These are phyloP conservation scores for Orbilia quercus DNA, from an alignment of 2,329 filamentous ascomycete species.

Conservation along the genomic window DNA sequence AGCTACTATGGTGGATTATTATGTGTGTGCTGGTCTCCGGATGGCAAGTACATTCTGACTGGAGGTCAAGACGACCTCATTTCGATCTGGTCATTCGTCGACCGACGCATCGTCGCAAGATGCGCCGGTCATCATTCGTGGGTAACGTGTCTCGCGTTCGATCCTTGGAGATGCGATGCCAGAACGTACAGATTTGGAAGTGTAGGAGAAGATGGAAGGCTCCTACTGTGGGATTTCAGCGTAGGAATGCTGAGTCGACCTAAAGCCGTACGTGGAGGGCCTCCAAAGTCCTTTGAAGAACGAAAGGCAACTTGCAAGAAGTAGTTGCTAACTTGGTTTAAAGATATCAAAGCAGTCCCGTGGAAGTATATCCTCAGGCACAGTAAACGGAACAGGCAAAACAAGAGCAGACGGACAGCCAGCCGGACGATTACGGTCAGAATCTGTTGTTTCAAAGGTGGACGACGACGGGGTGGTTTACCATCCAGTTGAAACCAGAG, in stretches of 20 bases:
- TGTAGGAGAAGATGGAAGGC: conserved; percentile 89
- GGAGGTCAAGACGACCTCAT: conserved; percentile 96
- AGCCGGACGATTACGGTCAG: conserved; percentile 64
- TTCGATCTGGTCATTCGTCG: conserved; percentile 91
- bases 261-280: conserved; percentile 78
- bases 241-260: conserved; percentile 95
- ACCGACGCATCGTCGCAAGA: conserved; percentile 84
- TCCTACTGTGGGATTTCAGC: conserved; percentile 96
- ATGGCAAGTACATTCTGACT: conserved; percentile 93
- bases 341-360: conserved; percentile 61
- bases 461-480: conserved; percentile 65
- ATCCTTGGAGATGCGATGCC: conserved; percentile 96
- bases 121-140: conserved; percentile 96
- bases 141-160: conserved; percentile 93
- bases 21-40: conserved; percentile 96
- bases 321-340: neutral
- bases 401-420: conserved; percentile 72
- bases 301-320: conserved; percentile 36
- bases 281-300: conserved; percentile 62
- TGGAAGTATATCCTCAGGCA: conserved; percentile 66
- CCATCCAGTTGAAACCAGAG: conserved; percentile 85
- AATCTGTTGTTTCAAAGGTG: conserved; percentile 48
- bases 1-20: conserved; percentile 94
- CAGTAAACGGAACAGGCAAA: conserved; percentile 67
- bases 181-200: conserved; percentile 95